Evolutionary conservation across 352 stramenopile species (phyloP), one percentile per base, ranked within the genome.

Genomic region (Thalassiosira exigua): DNA sequence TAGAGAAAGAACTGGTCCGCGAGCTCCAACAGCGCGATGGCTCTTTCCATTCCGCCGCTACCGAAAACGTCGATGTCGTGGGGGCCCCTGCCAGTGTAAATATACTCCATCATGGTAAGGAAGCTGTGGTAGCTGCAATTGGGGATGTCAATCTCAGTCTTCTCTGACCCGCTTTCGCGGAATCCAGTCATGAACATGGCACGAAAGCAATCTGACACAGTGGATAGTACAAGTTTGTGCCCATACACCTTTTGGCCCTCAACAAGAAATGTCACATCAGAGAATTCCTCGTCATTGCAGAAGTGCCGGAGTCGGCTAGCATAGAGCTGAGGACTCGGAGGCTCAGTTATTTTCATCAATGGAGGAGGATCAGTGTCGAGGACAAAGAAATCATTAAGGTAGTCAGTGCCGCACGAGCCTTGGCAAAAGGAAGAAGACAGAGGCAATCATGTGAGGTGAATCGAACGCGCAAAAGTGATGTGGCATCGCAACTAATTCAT

Each of bases 1-100:
- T 98, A 96, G 22, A 98, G 87, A 89, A 98, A 98, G 86, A 98
- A 98, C 84, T 97, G 93, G 80, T 98, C 96, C 3, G 95, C 93
- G 14, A 97, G 87, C 46, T 98, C 92, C 7, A 98, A 81, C 9
- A 98, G 86, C 42, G 98, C 94, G 60, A 98, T 79, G 21, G 93
- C 82, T 32, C 89, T 80, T 50, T 94, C 89, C 27, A 98, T 62
- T 17, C 65, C 70, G 50, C 56, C 52, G 26, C 50, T 64, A 17
- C 27, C 51, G 42, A 61, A 61, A 3, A 68, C 69, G 69, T 75
- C 73, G 29, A 88, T 79, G 44, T 75, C 44, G 19, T 77, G 69
- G 2, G 85, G 86, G 39, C 36, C 89, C 50, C 19, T 54, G n/a
- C 96, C 95, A 0, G 95, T 97, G 79, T 98, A 98, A 26, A 98